Conservation (phyloP, 306 rosid genomes). For the Lathyrus oleraceus region DNA sequence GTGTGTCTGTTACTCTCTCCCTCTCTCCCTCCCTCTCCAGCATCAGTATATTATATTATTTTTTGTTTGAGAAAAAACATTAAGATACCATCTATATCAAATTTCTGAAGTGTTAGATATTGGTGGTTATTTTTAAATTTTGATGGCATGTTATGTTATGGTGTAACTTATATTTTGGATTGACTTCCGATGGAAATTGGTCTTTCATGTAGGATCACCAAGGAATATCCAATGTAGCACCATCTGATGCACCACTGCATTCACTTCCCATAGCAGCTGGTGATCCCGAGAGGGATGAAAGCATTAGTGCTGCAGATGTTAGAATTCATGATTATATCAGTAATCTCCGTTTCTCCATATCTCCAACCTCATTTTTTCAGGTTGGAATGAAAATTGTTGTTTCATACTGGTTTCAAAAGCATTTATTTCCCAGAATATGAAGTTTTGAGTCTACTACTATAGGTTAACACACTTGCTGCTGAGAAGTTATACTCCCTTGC, state of each 20-base stretch:
- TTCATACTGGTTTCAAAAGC: conserved; percentile 14
- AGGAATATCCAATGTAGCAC: conserved; percentile 95
- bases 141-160: conserved; percentile 25
- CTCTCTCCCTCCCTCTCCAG: neutral
- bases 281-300: conserved; percentile 44
- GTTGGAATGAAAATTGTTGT: conserved; percentile 42
- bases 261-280: conserved; percentile 43
- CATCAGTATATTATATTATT: conserved; percentile 10
- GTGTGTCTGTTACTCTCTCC: conserved; percentile 8
- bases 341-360: conserved; percentile 79
- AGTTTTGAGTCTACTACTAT: conserved; percentile 36
- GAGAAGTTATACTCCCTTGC: conserved; percentile 95
- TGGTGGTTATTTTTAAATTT: conserved; percentile 3
- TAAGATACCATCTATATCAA: neutral
- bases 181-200: conserved; percentile 11
- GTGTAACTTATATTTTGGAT: conserved; percentile 21
- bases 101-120: neutral
- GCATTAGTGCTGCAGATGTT: conserved; percentile 46
- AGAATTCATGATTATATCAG: conserved; percentile 83
- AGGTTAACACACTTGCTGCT: conserved; percentile 97
- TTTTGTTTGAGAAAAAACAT: neutral
- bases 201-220: conserved; percentile 69
- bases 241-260: conserved; percentile 74
- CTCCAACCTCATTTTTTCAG: conserved; percentile 98
- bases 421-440: conserved; percentile 9